Evolutionary conservation across 106 monocot species (phyloP).

Genomic region (Ottelia alismoides): DNA sequence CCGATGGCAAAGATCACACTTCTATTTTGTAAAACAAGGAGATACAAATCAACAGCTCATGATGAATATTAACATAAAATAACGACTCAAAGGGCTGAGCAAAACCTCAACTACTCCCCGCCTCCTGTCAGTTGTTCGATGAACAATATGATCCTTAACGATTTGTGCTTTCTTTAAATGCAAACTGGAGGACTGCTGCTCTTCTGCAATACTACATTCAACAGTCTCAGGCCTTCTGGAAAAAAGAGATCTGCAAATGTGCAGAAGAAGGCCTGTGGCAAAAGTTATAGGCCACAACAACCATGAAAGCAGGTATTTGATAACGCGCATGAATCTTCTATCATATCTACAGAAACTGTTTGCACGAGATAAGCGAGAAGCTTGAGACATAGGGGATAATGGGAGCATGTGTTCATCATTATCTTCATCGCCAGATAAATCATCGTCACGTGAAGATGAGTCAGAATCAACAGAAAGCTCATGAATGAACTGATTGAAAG

Average conservation of each 20-base stretch:
- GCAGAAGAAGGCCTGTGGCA: slow-evolving; percentile 33
- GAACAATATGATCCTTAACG: slow-evolving; percentile 55
- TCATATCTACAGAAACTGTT: slow-evolving; percentile 58
- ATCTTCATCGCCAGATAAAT: slow-evolving; percentile 65
- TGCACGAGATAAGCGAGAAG: slow-evolving; percentile 67
- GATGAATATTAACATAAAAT: background rate
- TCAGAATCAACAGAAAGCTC: slow-evolving; percentile 85
- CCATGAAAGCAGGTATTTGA: slow-evolving; percentile 54
- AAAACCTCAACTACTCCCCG: slow-evolving; percentile 92
- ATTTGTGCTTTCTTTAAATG: slow-evolving; percentile 14
- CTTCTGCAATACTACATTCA: background rate
- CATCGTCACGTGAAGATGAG: slow-evolving; percentile 31
- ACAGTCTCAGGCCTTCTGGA: slow-evolving; percentile 12
- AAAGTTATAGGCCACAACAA: slow-evolving; percentile 61
- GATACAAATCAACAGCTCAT: slow-evolving; percentile 4
- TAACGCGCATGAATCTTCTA: slow-evolving; percentile 19
- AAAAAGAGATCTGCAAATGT: slow-evolving; percentile 25
- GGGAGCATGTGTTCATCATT: slow-evolving; percentile 45
- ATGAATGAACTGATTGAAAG: slow-evolving; percentile 91
- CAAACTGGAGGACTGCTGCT: slow-evolving; percentile 6
- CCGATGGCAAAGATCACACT: background rate
- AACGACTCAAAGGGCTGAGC: background rate
- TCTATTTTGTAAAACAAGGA: background rate
- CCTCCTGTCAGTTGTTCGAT: slow-evolving; percentile 73
- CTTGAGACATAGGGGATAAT: slow-evolving; percentile 64